Evolutionary conservation across 1,139 yeast genomes (phyloP).

Genomic region (Protomyces gravidus): DNA sequence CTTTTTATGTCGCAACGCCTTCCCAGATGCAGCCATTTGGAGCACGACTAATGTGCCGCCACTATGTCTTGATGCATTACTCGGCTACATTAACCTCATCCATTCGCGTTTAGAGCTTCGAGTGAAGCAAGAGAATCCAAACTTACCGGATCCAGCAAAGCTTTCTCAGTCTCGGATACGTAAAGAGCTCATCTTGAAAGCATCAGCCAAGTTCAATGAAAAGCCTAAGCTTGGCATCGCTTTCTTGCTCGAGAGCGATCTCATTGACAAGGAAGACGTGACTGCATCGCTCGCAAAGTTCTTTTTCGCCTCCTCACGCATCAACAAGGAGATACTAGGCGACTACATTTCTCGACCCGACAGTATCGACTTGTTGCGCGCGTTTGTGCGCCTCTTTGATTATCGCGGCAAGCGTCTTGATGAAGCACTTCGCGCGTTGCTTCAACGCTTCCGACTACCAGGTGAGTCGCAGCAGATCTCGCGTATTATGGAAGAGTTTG

Average conservation of each 20-base stretch:
- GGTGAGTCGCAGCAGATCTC: conserved; percentile 98
- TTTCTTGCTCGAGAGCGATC: conserved; percentile 57
- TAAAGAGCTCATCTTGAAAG: conserved; percentile 68
- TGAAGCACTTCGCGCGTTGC: conserved; percentile 78
- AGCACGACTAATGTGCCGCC: conserved; percentile 92
- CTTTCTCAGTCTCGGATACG: conserved; percentile 48
- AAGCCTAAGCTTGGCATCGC: conserved; percentile 73
- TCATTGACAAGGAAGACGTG: conserved; percentile 55
- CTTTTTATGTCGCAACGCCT: conserved; percentile 55
- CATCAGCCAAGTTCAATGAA: conserved; percentile 68
- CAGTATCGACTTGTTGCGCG: conserved; percentile 55
- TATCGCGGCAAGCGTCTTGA: conserved; percentile 78
- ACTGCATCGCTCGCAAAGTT: conserved; percentile 66
- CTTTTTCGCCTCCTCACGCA: conserved; percentile 68
- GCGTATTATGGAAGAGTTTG: conserved; percentile 80
- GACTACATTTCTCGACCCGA: conserved; percentile 76
- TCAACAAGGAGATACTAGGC: conserved; percentile 84
- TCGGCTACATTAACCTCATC: conserved; percentile 65
- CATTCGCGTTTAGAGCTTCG: conserved; percentile 48
- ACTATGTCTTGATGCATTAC: conserved; percentile 79
- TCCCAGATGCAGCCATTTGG: conserved; percentile 40
- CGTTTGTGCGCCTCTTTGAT: conserved; percentile 68
- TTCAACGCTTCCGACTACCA: conserved; percentile 83
- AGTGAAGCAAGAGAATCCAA: neutral
- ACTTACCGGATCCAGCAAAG: conserved; percentile 31